Conservation (phyloP, 768 basidiomycete genomes). For the Sutorius australiensis region DNA sequence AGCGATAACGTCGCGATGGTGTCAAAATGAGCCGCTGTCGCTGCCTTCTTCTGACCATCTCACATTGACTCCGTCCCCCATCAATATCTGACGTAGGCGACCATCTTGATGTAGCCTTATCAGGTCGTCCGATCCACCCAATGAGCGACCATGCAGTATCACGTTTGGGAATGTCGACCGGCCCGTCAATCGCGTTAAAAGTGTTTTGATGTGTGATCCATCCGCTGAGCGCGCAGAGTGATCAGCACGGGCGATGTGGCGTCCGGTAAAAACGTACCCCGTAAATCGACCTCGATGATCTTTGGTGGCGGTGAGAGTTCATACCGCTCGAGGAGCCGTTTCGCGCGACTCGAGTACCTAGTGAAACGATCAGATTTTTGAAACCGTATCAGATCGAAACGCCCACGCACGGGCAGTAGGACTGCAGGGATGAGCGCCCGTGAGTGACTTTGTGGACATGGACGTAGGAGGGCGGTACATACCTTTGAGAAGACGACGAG, state of each 20-base stretch:
- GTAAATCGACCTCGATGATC: constrained; percentile 71
- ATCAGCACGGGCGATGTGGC: background rate
- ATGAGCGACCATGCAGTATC: constrained; percentile 55
- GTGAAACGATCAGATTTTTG: background rate
- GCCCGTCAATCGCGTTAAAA: constrained; percentile 62
- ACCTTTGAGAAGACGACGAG: constrained; percentile 84
- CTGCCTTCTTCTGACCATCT: constrained; percentile 12
- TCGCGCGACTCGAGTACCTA: constrained; percentile 32
- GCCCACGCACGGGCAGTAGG: constrained; percentile 67
- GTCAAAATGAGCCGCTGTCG: background rate
- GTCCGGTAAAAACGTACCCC: constrained; percentile 40
- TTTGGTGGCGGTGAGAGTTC: constrained; percentile 60
- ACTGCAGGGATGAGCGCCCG: constrained; percentile 34
- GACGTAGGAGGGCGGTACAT: constrained; percentile 9
- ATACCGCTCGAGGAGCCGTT: constrained; percentile 54
- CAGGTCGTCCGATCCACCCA: constrained; percentile 67
- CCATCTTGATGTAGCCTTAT: constrained; percentile 43
- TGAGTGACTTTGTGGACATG: background rate
- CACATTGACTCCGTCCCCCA: constrained; percentile 44
- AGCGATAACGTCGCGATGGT: background rate
- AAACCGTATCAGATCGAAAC: background rate
- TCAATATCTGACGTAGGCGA: constrained; percentile 42
- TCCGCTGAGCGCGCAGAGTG: constrained; percentile 44
- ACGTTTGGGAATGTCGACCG: constrained; percentile 76
- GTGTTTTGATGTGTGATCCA: constrained; percentile 54